Evolutionary conservation across 2,329 filamentous ascomycete genomes (phyloP).

Genomic region (Botrytis sinoallii): DNA sequence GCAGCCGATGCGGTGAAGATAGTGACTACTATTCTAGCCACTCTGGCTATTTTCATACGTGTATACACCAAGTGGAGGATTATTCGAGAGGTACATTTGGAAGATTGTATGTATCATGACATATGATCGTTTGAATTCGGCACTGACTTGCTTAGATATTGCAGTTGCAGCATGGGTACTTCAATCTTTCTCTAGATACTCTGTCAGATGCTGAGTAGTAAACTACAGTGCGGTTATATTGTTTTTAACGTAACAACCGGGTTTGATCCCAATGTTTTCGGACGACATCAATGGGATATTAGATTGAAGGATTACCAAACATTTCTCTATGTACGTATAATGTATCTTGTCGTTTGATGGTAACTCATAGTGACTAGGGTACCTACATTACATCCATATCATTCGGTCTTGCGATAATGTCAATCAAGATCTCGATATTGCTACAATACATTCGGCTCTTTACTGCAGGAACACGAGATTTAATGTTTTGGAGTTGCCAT

Average conservation of each 20-base stretch:
- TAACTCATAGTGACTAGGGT: neutral
- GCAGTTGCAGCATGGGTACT: slow-evolving; percentile 5
- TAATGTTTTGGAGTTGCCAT: slow-evolving; percentile 6
- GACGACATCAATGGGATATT: slow-evolving; percentile 6
- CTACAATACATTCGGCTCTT: slow-evolving; percentile 5
- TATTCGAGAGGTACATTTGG: neutral
- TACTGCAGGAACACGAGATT: neutral
- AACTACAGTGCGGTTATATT: neutral
- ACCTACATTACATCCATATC: slow-evolving; percentile 7
- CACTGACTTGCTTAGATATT: neutral
- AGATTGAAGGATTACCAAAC: neutral
- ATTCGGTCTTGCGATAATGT: slow-evolving; percentile 7
- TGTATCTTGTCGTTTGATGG: neutral
- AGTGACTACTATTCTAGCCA: neutral
- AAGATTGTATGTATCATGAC: neutral
- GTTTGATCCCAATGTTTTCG: slow-evolving; percentile 1
- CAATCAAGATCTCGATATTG: slow-evolving; percentile 6
- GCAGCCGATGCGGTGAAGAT: neutral
- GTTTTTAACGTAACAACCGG: neutral
- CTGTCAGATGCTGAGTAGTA: neutral
- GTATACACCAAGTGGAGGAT: slow-evolving; percentile 2
- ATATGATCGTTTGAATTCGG: neutral
- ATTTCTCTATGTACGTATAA: neutral
- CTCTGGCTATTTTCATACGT: slow-evolving; percentile 5
- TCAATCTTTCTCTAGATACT: neutral